Evolutionary conservation across 2,329 filamentous ascomycete genomes (phyloP).

Genomic region (Penicillium sp.): DNA sequence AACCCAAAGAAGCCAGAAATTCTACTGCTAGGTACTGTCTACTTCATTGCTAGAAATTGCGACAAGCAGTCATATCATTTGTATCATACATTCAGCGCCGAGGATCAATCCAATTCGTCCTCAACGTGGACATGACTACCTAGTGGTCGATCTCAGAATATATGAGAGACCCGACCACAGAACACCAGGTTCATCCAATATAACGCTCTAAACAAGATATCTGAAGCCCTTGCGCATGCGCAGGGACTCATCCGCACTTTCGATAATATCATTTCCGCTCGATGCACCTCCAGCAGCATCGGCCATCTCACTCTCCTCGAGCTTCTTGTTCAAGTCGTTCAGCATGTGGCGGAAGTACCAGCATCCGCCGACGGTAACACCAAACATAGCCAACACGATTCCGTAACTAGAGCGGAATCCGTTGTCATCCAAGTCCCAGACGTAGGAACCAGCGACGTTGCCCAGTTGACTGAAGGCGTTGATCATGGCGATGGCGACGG

Average conservation of each 20-base stretch:
- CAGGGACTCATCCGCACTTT: slow-evolving; percentile 22
- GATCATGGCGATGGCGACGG: slow-evolving; percentile 68
- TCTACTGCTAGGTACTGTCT: no score
- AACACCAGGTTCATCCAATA: background rate
- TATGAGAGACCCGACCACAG: background rate
- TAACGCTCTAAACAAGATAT: slow-evolving; percentile 22
- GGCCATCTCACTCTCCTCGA: slow-evolving; percentile 20
- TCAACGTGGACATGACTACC: background rate
- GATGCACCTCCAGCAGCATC: slow-evolving; percentile 3
- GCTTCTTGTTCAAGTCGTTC: slow-evolving; percentile 27
- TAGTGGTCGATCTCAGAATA: background rate
- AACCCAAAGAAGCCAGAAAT: no score
- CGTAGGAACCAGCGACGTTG: slow-evolving; percentile 60
- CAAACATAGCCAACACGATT: slow-evolving; percentile 63
- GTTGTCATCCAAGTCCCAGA: slow-evolving; percentile 58
- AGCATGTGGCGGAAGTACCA: slow-evolving; percentile 49
- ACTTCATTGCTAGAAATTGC: background rate
- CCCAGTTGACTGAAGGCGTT: slow-evolving; percentile 62
- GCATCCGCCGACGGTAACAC: slow-evolving; percentile 50
- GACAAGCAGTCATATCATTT: background rate
- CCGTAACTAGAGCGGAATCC: slow-evolving; percentile 63
- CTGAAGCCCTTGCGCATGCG: slow-evolving; percentile 30
- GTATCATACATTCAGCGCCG: background rate
- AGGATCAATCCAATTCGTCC: background rate
- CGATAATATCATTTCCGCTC: slow-evolving; percentile 13